Evolutionary conservation across 768 basidiomycete species (phyloP), one percentile per base, ranked within the genome.

Genomic region (Hericium rajendrae): DNA sequence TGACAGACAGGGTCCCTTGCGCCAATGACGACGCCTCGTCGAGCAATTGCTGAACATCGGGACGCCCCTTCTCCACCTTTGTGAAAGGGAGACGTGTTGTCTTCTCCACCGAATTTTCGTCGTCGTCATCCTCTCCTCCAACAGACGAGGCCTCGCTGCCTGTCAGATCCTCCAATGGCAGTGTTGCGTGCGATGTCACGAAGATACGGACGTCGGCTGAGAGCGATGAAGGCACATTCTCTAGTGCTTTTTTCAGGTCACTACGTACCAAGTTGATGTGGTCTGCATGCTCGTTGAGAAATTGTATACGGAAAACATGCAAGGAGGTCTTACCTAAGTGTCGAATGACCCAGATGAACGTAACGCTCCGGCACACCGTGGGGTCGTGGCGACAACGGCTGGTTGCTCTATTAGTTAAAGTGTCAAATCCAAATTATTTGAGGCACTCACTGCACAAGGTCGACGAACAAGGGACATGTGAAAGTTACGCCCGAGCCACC

Each of bases 401-500:
- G 1, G 2, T 22, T 12, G 38, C 4, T 15, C 2, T 2, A 61
- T 37, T 12, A 37, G 11, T 32, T 40, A 26, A 32, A 4, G 12
- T 6, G 10, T 39, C 9, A 15, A 0, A 26, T 9, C 32, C 26
- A 12, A 26, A 3, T 26, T 22, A 13, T 22, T 20, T 43, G n/a
- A n/a, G 26, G 28, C 2, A 62, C 73, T 59, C 59, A 79, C 79
- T 70, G 69, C 9, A 80, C 65, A n/a, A 74, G 57, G 51, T 73
- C 71, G 0, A 77, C 65, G 22, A 80, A 69, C 13, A 78, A 66
- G 0, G 80, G 73, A 5, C 79, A 65, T 1, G 75, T 75, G 56
- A 74, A 77, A 3, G 80, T 71, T 13, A 81, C 66, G 2, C 80
- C 80, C 1, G 80, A 77, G 0, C 80, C 80, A 38, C 78, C 78